These are phyloP conservation scores for Porodaedalea pini DNA, from an alignment of 1,284 basidiomycete species.

Conservation along the genomic window DNA sequence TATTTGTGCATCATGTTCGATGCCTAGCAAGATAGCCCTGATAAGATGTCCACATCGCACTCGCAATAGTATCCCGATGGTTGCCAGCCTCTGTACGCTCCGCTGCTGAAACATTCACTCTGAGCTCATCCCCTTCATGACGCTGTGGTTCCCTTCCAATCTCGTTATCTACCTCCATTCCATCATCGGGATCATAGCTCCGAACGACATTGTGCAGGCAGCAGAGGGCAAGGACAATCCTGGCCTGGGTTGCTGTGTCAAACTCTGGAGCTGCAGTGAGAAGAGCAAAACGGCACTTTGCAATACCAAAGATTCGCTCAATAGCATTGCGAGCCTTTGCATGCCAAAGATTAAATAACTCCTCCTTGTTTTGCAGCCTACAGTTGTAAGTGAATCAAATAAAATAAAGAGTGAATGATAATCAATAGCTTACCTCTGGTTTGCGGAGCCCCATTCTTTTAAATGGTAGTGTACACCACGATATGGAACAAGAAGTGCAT, in stretches of 20 bases:
- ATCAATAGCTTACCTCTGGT: conserved; percentile 21
- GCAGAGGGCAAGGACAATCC: conserved; percentile 23
- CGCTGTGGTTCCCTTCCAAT: neutral
- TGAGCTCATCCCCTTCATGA: neutral
- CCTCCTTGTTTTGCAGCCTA: conserved; percentile 22
- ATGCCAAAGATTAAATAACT: conserved; percentile 27
- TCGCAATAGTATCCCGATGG: conserved; percentile 29
- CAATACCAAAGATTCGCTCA: conserved; percentile 25
- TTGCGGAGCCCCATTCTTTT: conserved; percentile 13
- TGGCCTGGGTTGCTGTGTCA: conserved; percentile 23
- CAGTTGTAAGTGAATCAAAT: neutral
- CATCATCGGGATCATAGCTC: conserved; percentile 24
- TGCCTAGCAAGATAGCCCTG: too few relatives aligned
- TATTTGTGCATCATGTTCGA: too few relatives aligned
- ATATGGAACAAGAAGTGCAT: conserved; percentile 1
- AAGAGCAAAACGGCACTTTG: conserved; percentile 23
- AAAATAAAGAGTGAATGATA: conserved; percentile 11
- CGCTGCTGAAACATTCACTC: neutral
- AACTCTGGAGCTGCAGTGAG: conserved; percentile 23
- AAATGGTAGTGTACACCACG: conserved; percentile 20
- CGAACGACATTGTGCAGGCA: conserved; percentile 28
- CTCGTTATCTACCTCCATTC: conserved; percentile 1
- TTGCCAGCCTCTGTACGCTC: conserved; percentile 23
- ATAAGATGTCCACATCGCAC: conserved; percentile 29
- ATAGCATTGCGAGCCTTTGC: conserved; percentile 23